Base-by-base conservation (phyloP, 345 rosid genomes). In the Clausena lansium region DNA sequence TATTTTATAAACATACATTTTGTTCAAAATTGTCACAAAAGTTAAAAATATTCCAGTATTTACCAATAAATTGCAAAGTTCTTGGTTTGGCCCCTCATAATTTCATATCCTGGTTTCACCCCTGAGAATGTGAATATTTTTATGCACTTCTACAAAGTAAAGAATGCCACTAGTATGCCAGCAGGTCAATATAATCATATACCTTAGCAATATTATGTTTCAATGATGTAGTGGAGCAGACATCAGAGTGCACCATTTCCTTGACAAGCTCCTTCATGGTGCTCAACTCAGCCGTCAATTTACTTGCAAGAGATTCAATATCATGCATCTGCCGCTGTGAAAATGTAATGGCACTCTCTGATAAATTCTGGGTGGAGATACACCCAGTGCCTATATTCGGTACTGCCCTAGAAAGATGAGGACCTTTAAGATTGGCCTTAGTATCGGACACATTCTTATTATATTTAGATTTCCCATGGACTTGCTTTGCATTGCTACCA, bases 291-390 rank as follows among this genome's bases (percentile, higher is more conserved):
- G 77, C 84, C 10, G 89, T 78, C 81, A 92, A 97, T 83, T 84
- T 92, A 45, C 82, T 74, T 61, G 97, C 83, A 75, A 94, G 77
- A 73, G 78, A 78, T 70, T 87, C 90, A 64, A 88, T 80, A 80
- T 89, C 98, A 61, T 68, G 88, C 92, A 94, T 83, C 85, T 91
- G 97, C 70, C 87, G 83, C 86, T 90, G 93, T 7, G 97, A 88
- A 87, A 94, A 96, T 74, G 82, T 80, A 81, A 92, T 86, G 70
- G 91, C 97, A 78, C 84, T 92, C 85, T 89, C 85, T 72, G 97
- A 81, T 83, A 86, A 91, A 54, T 82, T 87, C 77, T 83, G 83
- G 50, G 78, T 60, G 36, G 93, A 84, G 75, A 79, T 47, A 83
- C 84, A 64, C 65, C 89, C 82, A 28, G 83, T 77, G 76, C 83